Evolutionary conservation across 192 early-diverging fungal species (phyloP).

Genomic region (Gryganskiella cystojenkinii): DNA sequence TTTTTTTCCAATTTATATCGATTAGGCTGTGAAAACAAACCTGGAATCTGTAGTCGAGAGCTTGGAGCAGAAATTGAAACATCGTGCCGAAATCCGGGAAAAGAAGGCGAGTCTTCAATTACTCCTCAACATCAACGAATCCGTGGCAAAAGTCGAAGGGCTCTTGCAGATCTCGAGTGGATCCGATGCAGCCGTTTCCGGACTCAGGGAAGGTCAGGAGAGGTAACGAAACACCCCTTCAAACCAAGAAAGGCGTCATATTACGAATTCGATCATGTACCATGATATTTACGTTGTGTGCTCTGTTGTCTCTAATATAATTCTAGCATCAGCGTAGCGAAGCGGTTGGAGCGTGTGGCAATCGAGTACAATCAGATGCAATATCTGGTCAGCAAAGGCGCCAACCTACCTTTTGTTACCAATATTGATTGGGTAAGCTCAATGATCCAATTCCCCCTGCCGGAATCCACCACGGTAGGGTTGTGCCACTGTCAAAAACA

Average conservation of each 20-base stretch:
- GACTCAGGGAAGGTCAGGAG: constrained; percentile 30
- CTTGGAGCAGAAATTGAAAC: constrained; percentile 68
- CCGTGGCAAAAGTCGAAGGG: constrained; percentile 79
- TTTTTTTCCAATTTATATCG: not conserved
- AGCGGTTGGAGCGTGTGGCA: constrained; percentile 84
- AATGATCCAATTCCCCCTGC: no score
- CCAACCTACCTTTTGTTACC: constrained; percentile 72
- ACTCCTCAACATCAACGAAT: constrained; percentile 79
- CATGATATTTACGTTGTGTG: not conserved
- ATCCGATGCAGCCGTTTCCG: constrained; percentile 10
- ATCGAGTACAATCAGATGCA: constrained; percentile 89
- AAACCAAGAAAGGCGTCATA: not conserved
- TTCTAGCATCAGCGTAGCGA: constrained; percentile 64
- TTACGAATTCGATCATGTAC: not conserved
- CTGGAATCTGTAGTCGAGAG: constrained; percentile 63
- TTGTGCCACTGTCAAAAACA: no score
- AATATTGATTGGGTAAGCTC: constrained; percentile 82
- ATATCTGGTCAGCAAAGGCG: constrained; percentile 73
- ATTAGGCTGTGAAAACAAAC: constrained; percentile 64
- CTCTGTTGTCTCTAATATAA: no score
- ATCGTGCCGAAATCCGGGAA: constrained; percentile 72
- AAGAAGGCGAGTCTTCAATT: constrained; percentile 78
- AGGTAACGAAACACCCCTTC: constrained; percentile 4
- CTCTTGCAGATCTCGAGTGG: constrained; percentile 68
- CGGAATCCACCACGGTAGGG: no score